phyloP scores from a whole-genome alignment of 1,284 basidiomycete species.

The Testicularia cyperi region DNA sequence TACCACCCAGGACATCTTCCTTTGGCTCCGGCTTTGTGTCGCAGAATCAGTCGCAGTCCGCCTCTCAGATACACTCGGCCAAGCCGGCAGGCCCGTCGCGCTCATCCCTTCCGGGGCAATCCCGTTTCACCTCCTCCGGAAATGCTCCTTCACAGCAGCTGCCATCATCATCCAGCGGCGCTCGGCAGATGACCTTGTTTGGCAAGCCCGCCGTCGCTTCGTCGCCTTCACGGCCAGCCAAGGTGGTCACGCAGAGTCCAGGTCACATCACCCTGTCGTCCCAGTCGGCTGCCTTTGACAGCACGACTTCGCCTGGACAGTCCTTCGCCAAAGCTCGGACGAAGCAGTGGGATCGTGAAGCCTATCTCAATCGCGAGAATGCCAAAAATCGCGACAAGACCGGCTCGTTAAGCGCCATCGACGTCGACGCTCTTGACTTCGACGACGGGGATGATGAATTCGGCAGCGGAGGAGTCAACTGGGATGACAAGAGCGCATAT shows the following conservation, averaged over 20 bases:
- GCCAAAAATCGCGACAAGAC: slow-evolving; percentile 27
- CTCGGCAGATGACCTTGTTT: slow-evolving; percentile 30
- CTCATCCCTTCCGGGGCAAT: too few relatives aligned
- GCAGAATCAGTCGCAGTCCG: too few relatives aligned
- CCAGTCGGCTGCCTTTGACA: slow-evolving; percentile 6
- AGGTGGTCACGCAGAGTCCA: slow-evolving; percentile 14
- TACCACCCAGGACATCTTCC: too few relatives aligned
- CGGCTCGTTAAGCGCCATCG: slow-evolving; percentile 8
- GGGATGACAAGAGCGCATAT: slow-evolving; percentile 18
- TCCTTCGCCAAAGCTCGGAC: neutral
- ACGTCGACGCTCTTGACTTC: slow-evolving; percentile 21
- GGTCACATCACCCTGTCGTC: slow-evolving; percentile 37
- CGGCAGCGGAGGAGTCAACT: slow-evolving; percentile 1
- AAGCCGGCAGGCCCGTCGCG: too few relatives aligned
- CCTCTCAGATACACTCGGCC: too few relatives aligned
- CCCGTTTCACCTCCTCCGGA: too few relatives aligned
- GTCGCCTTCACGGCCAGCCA: slow-evolving; percentile 1
- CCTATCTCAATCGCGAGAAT: slow-evolving; percentile 28
- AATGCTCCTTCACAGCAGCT: slow-evolving; percentile 6
- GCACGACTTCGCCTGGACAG: neutral
- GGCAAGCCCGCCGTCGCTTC: slow-evolving; percentile 14
- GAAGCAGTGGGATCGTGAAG: slow-evolving; percentile 41
- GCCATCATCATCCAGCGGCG: slow-evolving; percentile 11
- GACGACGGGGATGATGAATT: neutral
- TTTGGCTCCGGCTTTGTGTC: too few relatives aligned